Base-by-base conservation (phyloP, 805 yeast genomes). In the Vanderwaltozyma verrucispora region DNA sequence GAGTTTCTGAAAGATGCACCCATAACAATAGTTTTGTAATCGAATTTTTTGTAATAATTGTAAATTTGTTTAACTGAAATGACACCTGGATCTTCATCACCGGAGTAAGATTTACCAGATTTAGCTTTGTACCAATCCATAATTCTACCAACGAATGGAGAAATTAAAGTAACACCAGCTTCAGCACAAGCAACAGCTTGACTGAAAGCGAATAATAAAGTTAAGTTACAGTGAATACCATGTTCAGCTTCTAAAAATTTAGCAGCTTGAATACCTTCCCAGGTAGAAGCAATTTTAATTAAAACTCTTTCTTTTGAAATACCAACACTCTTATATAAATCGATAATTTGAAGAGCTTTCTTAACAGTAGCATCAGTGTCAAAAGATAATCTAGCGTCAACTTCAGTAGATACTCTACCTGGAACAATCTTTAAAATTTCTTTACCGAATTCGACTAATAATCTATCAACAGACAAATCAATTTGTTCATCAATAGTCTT, bases 111-210 rank as follows among this genome's bases (percentile, higher is more conserved):
- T 74, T 88, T 75, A 57, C 97, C 96, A 48, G 96, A 85, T 59
- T 74, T 63, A 53, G 89, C 92, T 75, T 89, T 89, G 83, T 75
- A 86, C 95, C 96, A 92, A 69, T 92, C 99, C 65, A 89, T 74
- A 65, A 92, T 92, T 75, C 99, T 86, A 58, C 98, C 99, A 48
- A 92, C 98, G 61, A 92, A 92, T 52, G 99, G 99, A 32, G 99
- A 92, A 59, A 92, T 89, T 65, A 92, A 75, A 42, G 97, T 89
- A 54, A 86, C 89, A 46, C 78, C 67, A 53, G 97, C 98, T 72
- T 92, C 99, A 50, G 99, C 99, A 71, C 89, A 82, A 41, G 99
- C 96, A 60, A 92, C 96, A 49, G 99, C 99, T 72, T 92, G 99
- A 40, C 77, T 84, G 60, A 86, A 85, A 28, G 96, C 84, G 80